phyloP scores from a whole-genome alignment of 2,329 filamentous ascomycete species.

The Nothomitra cinnamomea region DNA sequence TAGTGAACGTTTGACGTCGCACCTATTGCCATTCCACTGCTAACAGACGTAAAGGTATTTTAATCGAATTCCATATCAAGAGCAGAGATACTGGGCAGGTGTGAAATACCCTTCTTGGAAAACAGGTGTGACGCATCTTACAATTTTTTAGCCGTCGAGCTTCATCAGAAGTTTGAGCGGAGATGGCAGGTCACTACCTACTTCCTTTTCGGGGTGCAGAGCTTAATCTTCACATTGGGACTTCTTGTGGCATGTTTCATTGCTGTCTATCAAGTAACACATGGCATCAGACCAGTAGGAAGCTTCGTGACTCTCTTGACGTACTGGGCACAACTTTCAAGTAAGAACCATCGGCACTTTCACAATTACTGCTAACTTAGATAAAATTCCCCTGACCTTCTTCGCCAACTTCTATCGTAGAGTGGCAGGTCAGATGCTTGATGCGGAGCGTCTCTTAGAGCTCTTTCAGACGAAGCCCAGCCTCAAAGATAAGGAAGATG shows the following conservation, averaged over 20 bases:
- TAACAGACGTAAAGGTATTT: conserved; percentile 25
- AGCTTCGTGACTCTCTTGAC: conserved; percentile 47
- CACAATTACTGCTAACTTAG: conserved; percentile 17
- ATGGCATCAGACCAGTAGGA: conserved; percentile 33
- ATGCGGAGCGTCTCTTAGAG: conserved; percentile 43
- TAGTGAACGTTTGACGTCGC: conserved; percentile 5
- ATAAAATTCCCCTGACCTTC: conserved; percentile 28
- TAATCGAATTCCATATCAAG: conserved; percentile 38
- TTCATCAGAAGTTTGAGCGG: conserved; percentile 21
- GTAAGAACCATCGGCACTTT: conserved; percentile 10
- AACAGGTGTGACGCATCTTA: background rate
- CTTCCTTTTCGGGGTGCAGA: conserved; percentile 24
- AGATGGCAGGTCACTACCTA: conserved; percentile 19
- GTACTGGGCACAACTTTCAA: conserved; percentile 38
- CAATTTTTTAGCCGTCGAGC: conserved; percentile 18
- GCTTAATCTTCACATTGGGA: conserved; percentile 30
- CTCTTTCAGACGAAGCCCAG: conserved; percentile 41
- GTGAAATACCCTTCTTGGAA: background rate
- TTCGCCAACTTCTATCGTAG: conserved; percentile 32
- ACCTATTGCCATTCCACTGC: background rate
- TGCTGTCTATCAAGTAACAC: conserved; percentile 34
- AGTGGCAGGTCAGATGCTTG: conserved; percentile 38
- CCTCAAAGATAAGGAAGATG: conserved; percentile 31
- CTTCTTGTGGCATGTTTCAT: conserved; percentile 33
- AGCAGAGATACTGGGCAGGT: conserved; percentile 26